Evolutionary conservation across 306 rosid species (phyloP), one percentile per base, ranked within the genome.

Genomic region (Fragaria ananassa): DNA sequence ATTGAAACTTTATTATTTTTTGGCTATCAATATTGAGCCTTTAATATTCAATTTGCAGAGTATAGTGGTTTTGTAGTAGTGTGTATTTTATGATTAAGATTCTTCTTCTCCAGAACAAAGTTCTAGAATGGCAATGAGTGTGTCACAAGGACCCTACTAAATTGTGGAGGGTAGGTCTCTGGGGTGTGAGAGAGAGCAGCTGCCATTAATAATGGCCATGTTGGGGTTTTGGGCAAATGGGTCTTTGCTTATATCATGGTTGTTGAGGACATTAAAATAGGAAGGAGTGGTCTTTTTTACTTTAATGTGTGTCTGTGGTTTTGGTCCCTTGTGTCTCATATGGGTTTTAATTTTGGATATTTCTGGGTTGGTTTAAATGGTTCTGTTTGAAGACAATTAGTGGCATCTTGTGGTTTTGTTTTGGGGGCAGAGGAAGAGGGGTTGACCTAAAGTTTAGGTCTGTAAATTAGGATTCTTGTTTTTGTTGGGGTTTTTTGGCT

Each of bases 71-170:
- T 81, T 27, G 56, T 71, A 27, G 1, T 50, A 61, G 45, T 41
- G 44, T 70, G 61, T 37, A 31, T 61, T 61, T 29, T 62, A 62
- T 62, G 51, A 76, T 79, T 34, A 42, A 80, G 90, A 90, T 76
- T 74, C 87, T 81, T 34, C 34, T 34, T 71, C 79, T 72, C 29
- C n/a, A 42, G 68, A 80, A 27, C 85, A 23, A 72, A 76, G 80
- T 82, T 88, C 86, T 75, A 79, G 89, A 79, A 84, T 85, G 72
- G 91, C 85, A 89, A 89, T 88, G 98, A 94, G 97, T 92, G 90
- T 81, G 88, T 81, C 83, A 54, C 56, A 85, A 90, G 44, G 95
- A 79, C 91, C 97, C 97, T 93, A 88, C 92, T 71, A 50, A 79
- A 10, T 44, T 29, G 82, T 41, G 42, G 56, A 23, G 18, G 56